Base-by-base conservation (phyloP, 108 stramenopile species). In the Skeletonema menzelii region DNA sequence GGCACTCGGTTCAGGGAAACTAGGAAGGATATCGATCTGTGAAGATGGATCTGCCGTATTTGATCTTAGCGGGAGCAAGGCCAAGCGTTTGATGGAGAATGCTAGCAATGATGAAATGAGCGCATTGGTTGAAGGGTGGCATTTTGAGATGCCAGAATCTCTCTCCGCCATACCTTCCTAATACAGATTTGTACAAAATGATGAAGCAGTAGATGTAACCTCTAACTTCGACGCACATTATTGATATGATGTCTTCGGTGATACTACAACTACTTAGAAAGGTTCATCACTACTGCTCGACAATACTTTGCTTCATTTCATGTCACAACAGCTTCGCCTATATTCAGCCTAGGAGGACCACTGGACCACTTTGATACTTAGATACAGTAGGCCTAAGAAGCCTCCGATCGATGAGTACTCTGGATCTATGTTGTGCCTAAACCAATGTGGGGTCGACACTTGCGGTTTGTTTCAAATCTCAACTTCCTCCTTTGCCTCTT, bases 21-120 rank as follows among this genome's bases (percentile, higher is more conserved):
- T 87, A n/a, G 86, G 86, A 24, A 65, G 81, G 40, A 81, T 87
- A 8, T 59, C 65, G 27, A 72, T 80, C 27, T 77, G 75, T 34
- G 59, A 65, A 26, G 84, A 83, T 77, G 86, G 86, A 20, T 82
- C 86, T 0, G 86, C 82, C 17, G 82, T 87, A 17, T 82, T 87
- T 63, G 86, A 87, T 59, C 78, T 87, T 11, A 63, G 69, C 12
- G 32, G 63, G 35, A 83, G 76, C 42, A 72, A 69, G 44, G 86
- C 84, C 34, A 71, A 70, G 12, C 22, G 22, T 46, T 47, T 87
- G 38, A 17, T 87, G 24, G 30, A 78, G 32, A 65, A 38, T 53
- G 66, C 55, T 66, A 27, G 13, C 30, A 35, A 70, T 10, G 62
- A 67, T 28, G 53, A 53, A 22, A 53, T 53, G 24, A 59, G 7